Evolutionary conservation across 495 filamentous ascomycete species (phyloP).

Genomic region (Polyplosphaeria fusca): DNA sequence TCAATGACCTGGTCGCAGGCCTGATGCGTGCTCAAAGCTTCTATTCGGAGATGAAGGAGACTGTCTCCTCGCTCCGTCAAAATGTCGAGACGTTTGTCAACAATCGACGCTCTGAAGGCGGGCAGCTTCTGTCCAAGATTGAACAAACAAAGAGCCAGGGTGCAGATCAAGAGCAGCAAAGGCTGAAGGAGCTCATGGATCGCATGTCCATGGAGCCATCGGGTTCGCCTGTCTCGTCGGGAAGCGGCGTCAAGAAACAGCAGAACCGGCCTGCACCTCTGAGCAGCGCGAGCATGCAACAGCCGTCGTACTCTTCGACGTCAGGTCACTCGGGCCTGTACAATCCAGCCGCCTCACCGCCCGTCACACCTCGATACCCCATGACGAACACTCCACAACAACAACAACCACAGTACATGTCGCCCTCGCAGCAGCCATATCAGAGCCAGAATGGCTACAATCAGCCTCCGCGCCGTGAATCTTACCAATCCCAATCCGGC

Average conservation of each 20-base stretch:
- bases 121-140: constrained; percentile 81
- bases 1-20: constrained; percentile 84
- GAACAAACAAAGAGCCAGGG: constrained; percentile 70
- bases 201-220: constrained; percentile 79
- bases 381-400: constrained; percentile 17
- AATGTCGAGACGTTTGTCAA: constrained; percentile 96
- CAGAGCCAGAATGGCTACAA: constrained; percentile 21
- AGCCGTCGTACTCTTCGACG: constrained; percentile 4
- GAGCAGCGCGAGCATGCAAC: constrained; percentile 32
- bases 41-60: constrained; percentile 94
- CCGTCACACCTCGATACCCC: constrained; percentile 39
- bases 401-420: constrained; percentile 29
- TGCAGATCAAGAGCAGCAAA: constrained; percentile 80
- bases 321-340: constrained; percentile 39
- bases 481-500: constrained; percentile 40
- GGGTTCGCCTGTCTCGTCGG: constrained; percentile 43
- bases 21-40: constrained; percentile 82
- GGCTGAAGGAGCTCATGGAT: constrained; percentile 87
- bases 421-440: constrained; percentile 16
- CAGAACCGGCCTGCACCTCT: constrained; percentile 43
- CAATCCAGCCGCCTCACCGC: constrained; percentile 40
- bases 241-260: constrained; percentile 28
- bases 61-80: constrained; percentile 88
- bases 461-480: constrained; percentile 35
- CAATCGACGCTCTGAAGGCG: constrained; percentile 88